Percentiles rank a stretch among this genome's conserved stretches.
phyloP scores from a whole-genome alignment of 2,329 filamentous ascomycete species.

The Arthrobotrys iridis region DNA sequence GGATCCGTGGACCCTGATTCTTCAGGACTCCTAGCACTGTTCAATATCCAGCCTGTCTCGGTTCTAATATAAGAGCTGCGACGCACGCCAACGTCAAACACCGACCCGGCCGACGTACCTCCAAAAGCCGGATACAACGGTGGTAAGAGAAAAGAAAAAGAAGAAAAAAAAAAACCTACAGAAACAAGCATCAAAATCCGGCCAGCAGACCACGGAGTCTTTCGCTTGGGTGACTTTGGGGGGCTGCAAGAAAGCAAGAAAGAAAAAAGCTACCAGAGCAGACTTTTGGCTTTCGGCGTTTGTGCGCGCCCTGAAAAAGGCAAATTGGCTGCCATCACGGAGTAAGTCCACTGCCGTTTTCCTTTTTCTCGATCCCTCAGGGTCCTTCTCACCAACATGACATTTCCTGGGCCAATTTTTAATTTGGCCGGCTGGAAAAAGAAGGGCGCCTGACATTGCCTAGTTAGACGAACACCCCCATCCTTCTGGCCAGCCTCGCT shows the following conservation, averaged over 20 bases:
- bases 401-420: constrained; percentile 44
- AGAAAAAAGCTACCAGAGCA: constrained; percentile 8
- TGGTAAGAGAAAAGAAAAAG: constrained; percentile 30
- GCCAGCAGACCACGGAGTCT: constrained; percentile 46
- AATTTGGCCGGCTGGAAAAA: constrained; percentile 1
- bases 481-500: constrained; percentile 30
- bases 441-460: constrained; percentile 52
- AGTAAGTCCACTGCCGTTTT: constrained; percentile 51
- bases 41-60: too few species aligned
- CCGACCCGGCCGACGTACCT: constrained; percentile 28
- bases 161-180: neutral
- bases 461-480: constrained; percentile 51
- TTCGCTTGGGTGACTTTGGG: constrained; percentile 21
- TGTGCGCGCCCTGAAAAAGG: constrained; percentile 49
- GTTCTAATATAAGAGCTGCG: constrained; percentile 29
- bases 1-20: constrained; percentile 28
- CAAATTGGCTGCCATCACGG: constrained; percentile 45
- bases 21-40: too few species aligned
- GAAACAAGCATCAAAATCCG: constrained; percentile 28
- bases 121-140: constrained; percentile 51
- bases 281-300: constrained; percentile 47
- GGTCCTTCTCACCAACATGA: constrained; percentile 22
- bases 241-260: constrained; percentile 9
- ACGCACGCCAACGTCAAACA: constrained; percentile 39
- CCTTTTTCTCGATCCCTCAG: constrained; percentile 23